phyloP scores from a whole-genome alignment of 257 asterid genomes.

The Capsicum pubescens region DNA sequence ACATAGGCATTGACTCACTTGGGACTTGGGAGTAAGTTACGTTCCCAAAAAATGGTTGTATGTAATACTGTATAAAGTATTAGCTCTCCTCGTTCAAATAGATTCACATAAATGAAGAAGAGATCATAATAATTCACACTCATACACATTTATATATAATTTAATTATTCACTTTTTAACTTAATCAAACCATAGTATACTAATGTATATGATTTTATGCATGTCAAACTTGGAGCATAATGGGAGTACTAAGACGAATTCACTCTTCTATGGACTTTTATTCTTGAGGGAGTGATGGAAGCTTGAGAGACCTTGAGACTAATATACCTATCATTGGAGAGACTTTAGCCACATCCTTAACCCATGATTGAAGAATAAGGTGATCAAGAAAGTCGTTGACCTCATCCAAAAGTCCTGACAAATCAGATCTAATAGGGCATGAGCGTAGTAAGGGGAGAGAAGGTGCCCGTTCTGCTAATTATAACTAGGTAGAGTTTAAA shows the following conservation, averaged over 20 bases:
- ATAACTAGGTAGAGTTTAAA: no score
- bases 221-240: background rate
- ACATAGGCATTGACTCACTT: background rate
- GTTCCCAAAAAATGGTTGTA: background rate
- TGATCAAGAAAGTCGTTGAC: no score
- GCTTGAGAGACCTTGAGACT: background rate
- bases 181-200: background rate
- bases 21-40: background rate
- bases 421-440: no score
- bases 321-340: background rate
- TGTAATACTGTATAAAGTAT: no score
- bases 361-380: no score
- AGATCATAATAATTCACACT: background rate
- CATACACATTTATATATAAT: background rate
- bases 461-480: no score
- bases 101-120: background rate
- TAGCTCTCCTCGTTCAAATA: background rate
- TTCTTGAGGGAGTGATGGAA: no score
- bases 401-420: no score
- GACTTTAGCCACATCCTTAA: no score
- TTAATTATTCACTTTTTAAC: background rate
- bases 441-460: no score
- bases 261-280: background rate
- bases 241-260: background rate
- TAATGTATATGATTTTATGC: background rate